phyloP scores from a whole-genome alignment of 345 rosid species.

The Gossypium sturtianum region DNA sequence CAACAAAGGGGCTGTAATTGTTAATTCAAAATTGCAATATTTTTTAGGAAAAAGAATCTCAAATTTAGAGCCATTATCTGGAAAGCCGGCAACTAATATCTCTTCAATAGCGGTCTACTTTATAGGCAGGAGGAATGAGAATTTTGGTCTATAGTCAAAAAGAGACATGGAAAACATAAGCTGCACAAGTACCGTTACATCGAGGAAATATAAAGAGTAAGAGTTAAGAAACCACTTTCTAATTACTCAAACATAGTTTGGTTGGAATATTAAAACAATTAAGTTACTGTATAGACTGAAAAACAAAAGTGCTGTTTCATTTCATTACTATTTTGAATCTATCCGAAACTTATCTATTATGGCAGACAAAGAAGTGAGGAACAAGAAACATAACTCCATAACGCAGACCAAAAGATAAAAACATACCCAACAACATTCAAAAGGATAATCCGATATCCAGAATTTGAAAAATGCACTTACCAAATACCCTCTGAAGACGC shows the following conservation, averaged over 20 bases:
- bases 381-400: not conserved
- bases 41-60: too few relatives aligned
- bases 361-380: not conserved
- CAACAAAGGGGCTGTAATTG: not conserved
- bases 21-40: too few relatives aligned
- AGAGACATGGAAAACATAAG: constrained; percentile 2
- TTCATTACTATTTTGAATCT: not conserved
- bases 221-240: too few relatives aligned
- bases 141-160: constrained; percentile 15
- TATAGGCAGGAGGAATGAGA: not conserved
- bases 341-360: not conserved
- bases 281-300: too few relatives aligned
- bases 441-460: not conserved
- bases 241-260: too few relatives aligned
- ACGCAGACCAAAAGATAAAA: not conserved
- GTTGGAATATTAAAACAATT: too few relatives aligned
- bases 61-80: too few relatives aligned
- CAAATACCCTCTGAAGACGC: constrained; percentile 57
- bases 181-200: not conserved
- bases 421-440: not conserved
- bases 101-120: not conserved
- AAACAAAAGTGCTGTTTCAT: too few relatives aligned
- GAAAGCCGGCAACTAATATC: not conserved
- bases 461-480: constrained; percentile 26
- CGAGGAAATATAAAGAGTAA: not conserved